These are phyloP conservation scores for Saccharomycopsis sp. DNA, from an alignment of 805 yeast species.

Conservation along the genomic window DNA sequence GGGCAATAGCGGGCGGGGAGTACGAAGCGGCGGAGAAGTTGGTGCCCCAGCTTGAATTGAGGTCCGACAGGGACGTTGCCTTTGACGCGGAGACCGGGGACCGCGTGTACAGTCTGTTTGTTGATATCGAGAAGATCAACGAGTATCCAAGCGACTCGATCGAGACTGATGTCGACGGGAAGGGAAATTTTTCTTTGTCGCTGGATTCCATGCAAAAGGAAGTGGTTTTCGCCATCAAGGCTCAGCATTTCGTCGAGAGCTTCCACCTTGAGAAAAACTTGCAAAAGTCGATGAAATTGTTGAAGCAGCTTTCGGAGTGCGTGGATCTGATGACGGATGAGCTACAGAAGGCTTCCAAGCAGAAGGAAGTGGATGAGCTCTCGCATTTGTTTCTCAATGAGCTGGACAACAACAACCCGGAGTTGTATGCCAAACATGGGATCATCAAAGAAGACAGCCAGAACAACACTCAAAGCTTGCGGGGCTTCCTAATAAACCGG, in stretches of 20 bases:
- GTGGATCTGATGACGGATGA: not conserved
- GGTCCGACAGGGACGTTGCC: not conserved
- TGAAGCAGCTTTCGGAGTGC: not conserved
- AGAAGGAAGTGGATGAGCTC: not conserved
- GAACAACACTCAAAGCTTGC: too few relatives aligned
- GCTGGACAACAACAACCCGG: conserved; percentile 1
- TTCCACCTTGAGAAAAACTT: not conserved
- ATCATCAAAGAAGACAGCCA: too few relatives aligned
- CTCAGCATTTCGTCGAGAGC: not conserved
- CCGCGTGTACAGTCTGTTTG: too few relatives aligned
- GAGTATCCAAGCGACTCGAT: too few relatives aligned
- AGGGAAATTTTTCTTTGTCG: too few relatives aligned
- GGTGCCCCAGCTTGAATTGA: conserved; percentile 20
- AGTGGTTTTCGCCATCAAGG: not conserved
- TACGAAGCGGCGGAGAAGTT: conserved; percentile 32
- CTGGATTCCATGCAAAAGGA: not conserved
- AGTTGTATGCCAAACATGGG: not conserved
- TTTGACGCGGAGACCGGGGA: not conserved
- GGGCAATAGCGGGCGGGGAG: conserved; percentile 33
- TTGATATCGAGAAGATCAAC: too few relatives aligned
- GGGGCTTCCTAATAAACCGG: conserved; percentile 20
- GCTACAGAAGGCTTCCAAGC: not conserved
- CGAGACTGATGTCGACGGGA: too few relatives aligned
- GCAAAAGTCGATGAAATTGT: not conserved
- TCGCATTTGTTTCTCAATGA: not conserved